These are phyloP conservation scores for Scheffersomyces amazonensis DNA, from an alignment of 805 yeast species.

Conservation along the genomic window DNA sequence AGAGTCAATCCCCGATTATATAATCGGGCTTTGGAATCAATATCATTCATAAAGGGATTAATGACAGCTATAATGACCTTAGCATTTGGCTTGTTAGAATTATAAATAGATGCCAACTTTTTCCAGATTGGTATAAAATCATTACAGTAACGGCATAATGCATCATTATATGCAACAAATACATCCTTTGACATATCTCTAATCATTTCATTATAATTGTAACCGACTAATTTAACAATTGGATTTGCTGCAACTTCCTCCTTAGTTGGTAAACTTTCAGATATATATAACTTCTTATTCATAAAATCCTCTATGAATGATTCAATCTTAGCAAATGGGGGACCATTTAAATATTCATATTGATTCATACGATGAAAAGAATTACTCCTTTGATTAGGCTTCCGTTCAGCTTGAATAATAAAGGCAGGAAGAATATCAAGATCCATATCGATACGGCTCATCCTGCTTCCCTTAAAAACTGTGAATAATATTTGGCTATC, in stretches of 20 bases:
- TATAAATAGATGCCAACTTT: slow-evolving; percentile 73
- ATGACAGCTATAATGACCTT: slow-evolving; percentile 78
- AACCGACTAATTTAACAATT: slow-evolving; percentile 76
- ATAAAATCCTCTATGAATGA: slow-evolving; percentile 62
- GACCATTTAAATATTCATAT: slow-evolving; percentile 45
- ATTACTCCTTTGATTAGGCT: slow-evolving; percentile 74
- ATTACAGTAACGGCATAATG: slow-evolving; percentile 98
- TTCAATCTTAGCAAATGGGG: slow-evolving; percentile 46
- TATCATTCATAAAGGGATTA: slow-evolving; percentile 89
- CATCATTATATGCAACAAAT: slow-evolving; percentile 89
- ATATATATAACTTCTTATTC: slow-evolving; percentile 67
- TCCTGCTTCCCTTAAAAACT: slow-evolving; percentile 83
- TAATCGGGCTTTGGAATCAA: slow-evolving; percentile 64
- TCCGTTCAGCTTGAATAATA: slow-evolving; percentile 71
- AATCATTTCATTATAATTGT: slow-evolving; percentile 71
- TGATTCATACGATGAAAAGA: slow-evolving; percentile 79
- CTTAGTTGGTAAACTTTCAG: slow-evolving; percentile 79
- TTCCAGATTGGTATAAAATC: slow-evolving; percentile 85
- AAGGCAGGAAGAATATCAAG: slow-evolving; percentile 82
- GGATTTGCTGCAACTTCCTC: slow-evolving; percentile 62
- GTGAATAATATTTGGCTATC: slow-evolving; percentile 77
- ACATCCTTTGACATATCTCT: slow-evolving; percentile 60
- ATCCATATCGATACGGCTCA: slow-evolving; percentile 78
- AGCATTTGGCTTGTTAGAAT: slow-evolving; percentile 42
- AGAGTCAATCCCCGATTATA: slow-evolving; percentile 92